A percentile compares a stretch with the other conserved stretches of the same genome.
phyloP scores from a whole-genome alignment of 2,329 filamentous ascomycete genomes.

The Colletotrichum echinochloae region DNA sequence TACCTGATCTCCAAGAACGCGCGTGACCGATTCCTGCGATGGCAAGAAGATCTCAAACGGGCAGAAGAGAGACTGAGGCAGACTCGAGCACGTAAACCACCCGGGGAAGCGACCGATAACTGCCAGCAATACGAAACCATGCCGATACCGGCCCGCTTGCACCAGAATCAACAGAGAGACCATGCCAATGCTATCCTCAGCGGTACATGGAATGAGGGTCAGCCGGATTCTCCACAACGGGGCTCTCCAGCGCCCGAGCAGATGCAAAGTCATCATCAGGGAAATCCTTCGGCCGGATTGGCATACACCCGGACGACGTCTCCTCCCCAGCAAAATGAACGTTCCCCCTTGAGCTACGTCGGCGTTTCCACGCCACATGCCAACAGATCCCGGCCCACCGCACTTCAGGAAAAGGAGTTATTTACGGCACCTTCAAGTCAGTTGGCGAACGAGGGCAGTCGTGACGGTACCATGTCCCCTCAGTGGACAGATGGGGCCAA shows the following conservation, averaged over 20 bases:
- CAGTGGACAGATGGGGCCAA: constrained; percentile 30
- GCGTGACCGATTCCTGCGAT: constrained; percentile 81
- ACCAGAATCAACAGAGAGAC: constrained; percentile 52
- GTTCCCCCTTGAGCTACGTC: constrained; percentile 46
- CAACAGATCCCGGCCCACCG: constrained; percentile 22
- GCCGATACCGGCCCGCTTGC: constrained; percentile 24
- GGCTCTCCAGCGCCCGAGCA: constrained; percentile 42
- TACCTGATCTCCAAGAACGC: constrained; percentile 84
- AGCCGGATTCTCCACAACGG: constrained; percentile 66
- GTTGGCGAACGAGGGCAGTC: constrained; percentile 30
- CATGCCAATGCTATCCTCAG: constrained; percentile 67
- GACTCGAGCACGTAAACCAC: constrained; percentile 38
- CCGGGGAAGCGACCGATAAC: constrained; percentile 43
- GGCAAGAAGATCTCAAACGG: constrained; percentile 78
- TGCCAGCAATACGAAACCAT: constrained; percentile 50
- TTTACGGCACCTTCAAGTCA: neutral
- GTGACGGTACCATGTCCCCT: constrained; percentile 40
- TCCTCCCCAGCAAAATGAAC: constrained; percentile 43
- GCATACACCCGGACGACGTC: constrained; percentile 20
- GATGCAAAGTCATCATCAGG: neutral
- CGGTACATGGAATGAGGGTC: constrained; percentile 73
- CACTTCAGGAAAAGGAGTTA: constrained; percentile 6
- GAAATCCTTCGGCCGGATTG: constrained; percentile 5
- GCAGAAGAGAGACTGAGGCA: constrained; percentile 62
- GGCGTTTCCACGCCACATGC: constrained; percentile 38